Percentiles rank a stretch among this genome's conserved stretches.
These are phyloP conservation scores for Xylariales sp. DNA, from an alignment of 2,329 filamentous ascomycete genomes.

Conservation along the genomic window DNA sequence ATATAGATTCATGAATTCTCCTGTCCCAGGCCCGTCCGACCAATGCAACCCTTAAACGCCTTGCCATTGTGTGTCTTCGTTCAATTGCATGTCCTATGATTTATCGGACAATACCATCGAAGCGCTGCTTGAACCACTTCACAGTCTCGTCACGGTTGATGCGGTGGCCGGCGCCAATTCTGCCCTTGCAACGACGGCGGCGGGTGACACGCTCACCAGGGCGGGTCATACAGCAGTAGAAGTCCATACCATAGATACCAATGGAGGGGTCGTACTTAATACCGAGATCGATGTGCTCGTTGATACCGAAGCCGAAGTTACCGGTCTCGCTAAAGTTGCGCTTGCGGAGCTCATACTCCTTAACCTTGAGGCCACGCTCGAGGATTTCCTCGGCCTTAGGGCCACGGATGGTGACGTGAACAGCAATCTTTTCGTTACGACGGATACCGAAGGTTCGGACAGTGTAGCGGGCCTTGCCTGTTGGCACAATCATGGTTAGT, in stretches of 20 bases:
- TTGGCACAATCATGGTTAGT: constrained; percentile 38
- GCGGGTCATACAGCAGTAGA: constrained; percentile 99
- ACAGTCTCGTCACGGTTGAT: constrained; percentile 96
- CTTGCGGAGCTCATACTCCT: constrained; percentile 99
- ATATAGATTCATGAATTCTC: constrained; percentile 54
- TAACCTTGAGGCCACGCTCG: constrained; percentile 99
- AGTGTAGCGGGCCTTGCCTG: constrained; percentile 99
- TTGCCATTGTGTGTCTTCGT: constrained; percentile 46
- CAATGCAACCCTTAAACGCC: constrained; percentile 54
- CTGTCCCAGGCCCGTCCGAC: constrained; percentile 58
- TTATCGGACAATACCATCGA: constrained; percentile 99
- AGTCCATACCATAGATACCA: constrained; percentile 99
- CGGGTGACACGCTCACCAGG: constrained; percentile 97
- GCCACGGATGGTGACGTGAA: constrained; percentile 99
- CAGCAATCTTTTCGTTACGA: constrained; percentile 99
- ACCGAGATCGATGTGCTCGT: constrained; percentile 99
- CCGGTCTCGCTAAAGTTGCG: constrained; percentile 99
- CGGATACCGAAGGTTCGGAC: constrained; percentile 99
- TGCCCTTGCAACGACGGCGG: constrained; percentile 89
- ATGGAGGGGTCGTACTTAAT: constrained; percentile 99
- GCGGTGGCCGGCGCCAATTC: constrained; percentile 87
- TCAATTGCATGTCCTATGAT: constrained; percentile 50
- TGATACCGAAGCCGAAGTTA: constrained; percentile 99
- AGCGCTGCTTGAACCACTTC: constrained; percentile 93
- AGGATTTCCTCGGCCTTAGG: constrained; percentile 99